Evolutionary conservation across 148 eudicot species (phyloP), one percentile per base, ranked within the genome.

Genomic region (Vaccinium vitisidaea): DNA sequence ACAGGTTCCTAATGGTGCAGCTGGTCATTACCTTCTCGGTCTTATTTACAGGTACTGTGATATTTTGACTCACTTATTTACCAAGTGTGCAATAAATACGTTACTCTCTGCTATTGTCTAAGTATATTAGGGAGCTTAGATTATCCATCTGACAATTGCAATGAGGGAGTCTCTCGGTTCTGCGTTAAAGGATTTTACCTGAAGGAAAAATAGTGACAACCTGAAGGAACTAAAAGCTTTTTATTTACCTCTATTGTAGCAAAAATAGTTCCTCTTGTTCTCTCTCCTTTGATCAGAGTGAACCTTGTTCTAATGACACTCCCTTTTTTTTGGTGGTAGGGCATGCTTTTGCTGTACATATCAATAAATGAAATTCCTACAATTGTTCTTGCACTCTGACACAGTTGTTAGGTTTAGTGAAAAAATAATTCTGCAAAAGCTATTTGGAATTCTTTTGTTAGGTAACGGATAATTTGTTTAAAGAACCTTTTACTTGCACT

Each of bases 21-120:
- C 99, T 87, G 99, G 99, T 83, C 99, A 94, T 90, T 94, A 94
- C 89, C 99, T 96, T 88, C 98, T 96, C 84, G 99, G 98, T 84
- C 99, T 94, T 80, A 86, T 94, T 84, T 95, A 92, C 88, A 97
- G 99, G 99, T 93, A 65, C 32, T n/a, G 15, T 50, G 23, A 67
- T 61, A 55, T 12, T 12, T 50, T 86, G 67, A 18, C 3, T 21
- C 23, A 11, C 77, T 56, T 39, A 69, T 73, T 54, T 83, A 5
- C 39, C 36, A 13, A 36, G 6, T 48, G 52, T 15, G 75, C 48
- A 7, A 85, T 73, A 55, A 7, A 32, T 71, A 15, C 56, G 13
- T 80, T 54, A 13, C 21, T 54, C 18, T 9, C 8, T 18, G 14
- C 19, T 71, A 12, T 32, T n/a, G 36, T 11, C 67, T 7, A 59